These are phyloP conservation scores for Phellinidium pouzarii DNA, from an alignment of 1,284 basidiomycete genomes.

Conservation along the genomic window DNA sequence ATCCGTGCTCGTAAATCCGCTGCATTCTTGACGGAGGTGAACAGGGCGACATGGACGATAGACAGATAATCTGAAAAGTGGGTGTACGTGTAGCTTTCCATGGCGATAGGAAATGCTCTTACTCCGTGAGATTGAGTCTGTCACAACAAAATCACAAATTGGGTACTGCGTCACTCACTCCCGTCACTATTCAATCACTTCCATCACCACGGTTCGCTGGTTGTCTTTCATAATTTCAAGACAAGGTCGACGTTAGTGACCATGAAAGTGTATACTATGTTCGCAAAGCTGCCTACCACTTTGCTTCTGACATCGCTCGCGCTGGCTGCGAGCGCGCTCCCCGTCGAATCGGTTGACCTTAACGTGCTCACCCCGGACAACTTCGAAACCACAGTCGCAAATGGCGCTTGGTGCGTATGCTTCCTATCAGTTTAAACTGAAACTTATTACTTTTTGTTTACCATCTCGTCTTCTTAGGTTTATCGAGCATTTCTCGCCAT, in stretches of 20 bases:
- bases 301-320: constrained; percentile 32
- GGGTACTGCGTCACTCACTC: background rate
- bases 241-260: background rate
- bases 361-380: constrained; percentile 53
- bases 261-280: constrained; percentile 4
- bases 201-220: constrained; percentile 5
- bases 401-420: constrained; percentile 59
- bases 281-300: constrained; percentile 11
- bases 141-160: background rate
- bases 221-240: background rate
- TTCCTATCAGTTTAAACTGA: background rate
- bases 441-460: background rate
- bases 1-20: constrained; percentile 56
- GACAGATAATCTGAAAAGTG: constrained; percentile 41
- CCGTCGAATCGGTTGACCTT: constrained; percentile 32
- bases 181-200: background rate
- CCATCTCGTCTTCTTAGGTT: constrained; percentile 35
- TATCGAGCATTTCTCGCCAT: constrained; percentile 74
- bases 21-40: constrained; percentile 60
- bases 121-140: too few relatives aligned
- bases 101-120: too few relatives aligned
- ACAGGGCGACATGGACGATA: constrained; percentile 59
- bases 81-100: constrained; percentile 51
- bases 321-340: constrained; percentile 31
- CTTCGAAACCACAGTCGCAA: constrained; percentile 49